A percentile compares a stretch with the other conserved stretches of the same genome.
Evolutionary conservation across 495 filamentous ascomycete species (phyloP).

Genomic region (Penicillium simplicissimum): DNA sequence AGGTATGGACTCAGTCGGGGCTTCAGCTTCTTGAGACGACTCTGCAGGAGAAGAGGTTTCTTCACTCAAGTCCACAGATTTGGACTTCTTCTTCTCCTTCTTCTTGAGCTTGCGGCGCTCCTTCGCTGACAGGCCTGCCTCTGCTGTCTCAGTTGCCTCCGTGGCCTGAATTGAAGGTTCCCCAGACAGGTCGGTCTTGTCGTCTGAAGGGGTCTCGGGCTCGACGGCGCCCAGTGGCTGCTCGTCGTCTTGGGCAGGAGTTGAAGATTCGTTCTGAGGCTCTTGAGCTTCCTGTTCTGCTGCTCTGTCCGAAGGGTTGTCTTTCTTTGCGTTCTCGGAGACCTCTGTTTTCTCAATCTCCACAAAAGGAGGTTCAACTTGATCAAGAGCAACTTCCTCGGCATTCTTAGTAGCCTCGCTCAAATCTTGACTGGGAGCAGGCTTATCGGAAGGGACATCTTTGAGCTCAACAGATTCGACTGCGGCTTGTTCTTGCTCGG

Average conservation of each 20-base stretch:
- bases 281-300: not conserved
- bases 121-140: slow-evolving; percentile 24
- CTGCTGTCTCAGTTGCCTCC: slow-evolving; percentile 14
- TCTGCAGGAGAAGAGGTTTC: slow-evolving; percentile 18
- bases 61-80: slow-evolving; percentile 29
- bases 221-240: not conserved
- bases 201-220: not conserved
- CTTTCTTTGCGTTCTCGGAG: not conserved
- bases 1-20: not conserved
- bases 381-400: not conserved
- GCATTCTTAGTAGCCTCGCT: slow-evolving; percentile 2
- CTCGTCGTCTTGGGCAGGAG: slow-evolving; percentile 3
- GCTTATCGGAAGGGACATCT: not conserved
- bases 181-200: slow-evolving; percentile 6
- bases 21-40: slow-evolving; percentile 7
- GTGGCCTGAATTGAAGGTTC: slow-evolving; percentile 14
- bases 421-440: slow-evolving; percentile 6
- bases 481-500: slow-evolving; percentile 3
- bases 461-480: not conserved
- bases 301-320: not conserved
- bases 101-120: slow-evolving; percentile 39
- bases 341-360: not conserved
- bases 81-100: slow-evolving; percentile 48
- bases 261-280: not conserved
- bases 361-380: not conserved